These are phyloP conservation scores for Phylloporus sp. DNA, from an alignment of 1,284 basidiomycete species.

Conservation along the genomic window DNA sequence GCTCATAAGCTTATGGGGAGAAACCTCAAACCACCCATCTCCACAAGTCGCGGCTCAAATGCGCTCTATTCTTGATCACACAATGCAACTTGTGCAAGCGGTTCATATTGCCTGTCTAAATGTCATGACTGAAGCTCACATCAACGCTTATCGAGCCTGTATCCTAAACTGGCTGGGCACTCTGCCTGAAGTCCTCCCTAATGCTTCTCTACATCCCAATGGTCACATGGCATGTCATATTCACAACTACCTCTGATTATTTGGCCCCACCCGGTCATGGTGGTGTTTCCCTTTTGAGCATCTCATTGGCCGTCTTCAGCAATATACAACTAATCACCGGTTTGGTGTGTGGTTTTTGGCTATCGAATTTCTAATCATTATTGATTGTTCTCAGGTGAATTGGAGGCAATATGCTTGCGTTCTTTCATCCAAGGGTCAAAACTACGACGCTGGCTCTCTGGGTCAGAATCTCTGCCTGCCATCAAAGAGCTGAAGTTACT, in stretches of 20 bases:
- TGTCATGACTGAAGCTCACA: not conserved
- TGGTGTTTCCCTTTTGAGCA: slow-evolving; percentile 20
- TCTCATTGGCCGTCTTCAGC: slow-evolving; percentile 3
- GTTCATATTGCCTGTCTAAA: not conserved
- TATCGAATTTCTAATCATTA: too few relatives aligned
- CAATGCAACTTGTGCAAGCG: not conserved
- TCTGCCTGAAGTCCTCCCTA: not conserved
- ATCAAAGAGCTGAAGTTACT: not conserved
- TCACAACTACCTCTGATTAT: slow-evolving; percentile 16
- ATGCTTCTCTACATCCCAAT: slow-evolving; percentile 8
- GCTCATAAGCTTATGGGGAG: not conserved
- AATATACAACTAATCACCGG: too few relatives aligned
- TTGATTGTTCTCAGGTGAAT: too few relatives aligned
- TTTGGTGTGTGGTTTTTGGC: too few relatives aligned
- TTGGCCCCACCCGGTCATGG: slow-evolving; percentile 18
- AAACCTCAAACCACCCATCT: not conserved
- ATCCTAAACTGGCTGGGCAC: too few relatives aligned
- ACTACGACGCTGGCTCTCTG: too few relatives aligned
- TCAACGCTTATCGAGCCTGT: not conserved
- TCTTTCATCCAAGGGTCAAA: too few relatives aligned
- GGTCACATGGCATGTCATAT: slow-evolving; percentile 11
- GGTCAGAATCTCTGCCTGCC: not conserved
- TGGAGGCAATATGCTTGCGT: too few relatives aligned
- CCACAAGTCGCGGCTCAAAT: not conserved
- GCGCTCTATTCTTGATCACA: not conserved